Conservation (phyloP, 202 grass and related monocot genomes). For the Carex sylvatica region DNA sequence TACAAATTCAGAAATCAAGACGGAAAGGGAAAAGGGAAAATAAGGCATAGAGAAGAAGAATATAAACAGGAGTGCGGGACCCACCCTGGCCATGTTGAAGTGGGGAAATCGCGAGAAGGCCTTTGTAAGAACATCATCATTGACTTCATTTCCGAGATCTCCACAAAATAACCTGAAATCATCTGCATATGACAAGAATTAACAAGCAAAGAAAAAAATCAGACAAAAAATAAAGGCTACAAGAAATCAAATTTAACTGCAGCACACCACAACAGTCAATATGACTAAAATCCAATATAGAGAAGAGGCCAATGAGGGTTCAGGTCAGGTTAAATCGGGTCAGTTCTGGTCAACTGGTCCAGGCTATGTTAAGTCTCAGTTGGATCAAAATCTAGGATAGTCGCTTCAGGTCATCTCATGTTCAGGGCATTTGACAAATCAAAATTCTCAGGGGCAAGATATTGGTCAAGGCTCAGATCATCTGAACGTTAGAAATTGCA, state of each 20-base stretch:
- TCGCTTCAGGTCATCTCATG: background rate
- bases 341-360: background rate
- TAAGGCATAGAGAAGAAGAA: background rate
- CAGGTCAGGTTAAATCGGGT: background rate
- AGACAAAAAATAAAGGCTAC: background rate
- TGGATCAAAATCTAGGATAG: background rate
- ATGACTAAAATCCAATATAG: background rate
- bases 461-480: background rate
- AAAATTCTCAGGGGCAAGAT: background rate
- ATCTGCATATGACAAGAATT: conserved; percentile 41
- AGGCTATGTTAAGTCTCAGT: background rate
- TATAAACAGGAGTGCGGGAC: background rate
- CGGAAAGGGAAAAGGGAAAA: background rate
- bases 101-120: conserved; percentile 83
- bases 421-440: background rate
- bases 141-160: conserved; percentile 97
- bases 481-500: background rate
- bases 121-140: conserved; percentile 96
- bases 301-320: background rate
- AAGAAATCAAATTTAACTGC: conserved; percentile 1
- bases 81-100: conserved; percentile 98
- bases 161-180: conserved; percentile 91
- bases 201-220: background rate
- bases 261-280: background rate
- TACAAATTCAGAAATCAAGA: background rate